Conservation (phyloP, 805 yeast species). For the Lipomyces sp. region DNA sequence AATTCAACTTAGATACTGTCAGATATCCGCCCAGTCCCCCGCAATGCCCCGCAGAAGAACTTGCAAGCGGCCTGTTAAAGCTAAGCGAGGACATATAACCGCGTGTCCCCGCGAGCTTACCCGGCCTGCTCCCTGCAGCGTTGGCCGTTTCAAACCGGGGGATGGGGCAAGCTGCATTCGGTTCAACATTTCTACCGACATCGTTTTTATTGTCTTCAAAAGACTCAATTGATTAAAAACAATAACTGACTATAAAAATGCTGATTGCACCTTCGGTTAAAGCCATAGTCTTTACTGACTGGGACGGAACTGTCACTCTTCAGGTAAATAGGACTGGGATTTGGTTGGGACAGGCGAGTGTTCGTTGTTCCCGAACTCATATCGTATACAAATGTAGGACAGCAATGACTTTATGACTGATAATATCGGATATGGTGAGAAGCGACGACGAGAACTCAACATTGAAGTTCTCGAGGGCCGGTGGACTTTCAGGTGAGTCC, state of each 20-base stretch:
- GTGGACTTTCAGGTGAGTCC: constrained; percentile 53
- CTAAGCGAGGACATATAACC: too few species aligned
- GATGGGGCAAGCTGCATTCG: too few species aligned
- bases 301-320: constrained; percentile 96
- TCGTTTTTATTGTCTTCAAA: neutral
- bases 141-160: neutral
- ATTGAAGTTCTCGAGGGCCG: constrained; percentile 71
- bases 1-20: too few species aligned
- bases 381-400: constrained; percentile 51
- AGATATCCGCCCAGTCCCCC: too few species aligned
- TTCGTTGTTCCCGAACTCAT: neutral
- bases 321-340: constrained; percentile 49
- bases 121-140: neutral
- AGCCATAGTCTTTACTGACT: constrained; percentile 93
- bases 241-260: constrained; percentile 14
- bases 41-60: too few species aligned
- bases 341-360: neutral
- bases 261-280: constrained; percentile 43
- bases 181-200: neutral
- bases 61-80: too few species aligned
- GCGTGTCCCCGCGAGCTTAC: neutral
- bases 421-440: constrained; percentile 80
- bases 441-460: constrained; percentile 67
- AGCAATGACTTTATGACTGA: constrained; percentile 93
- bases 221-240: neutral